Evolutionary conservation across 768 basidiomycete genomes (phyloP), one percentile per base, ranked within the genome.

Genomic region (Russula ochroleuca): DNA sequence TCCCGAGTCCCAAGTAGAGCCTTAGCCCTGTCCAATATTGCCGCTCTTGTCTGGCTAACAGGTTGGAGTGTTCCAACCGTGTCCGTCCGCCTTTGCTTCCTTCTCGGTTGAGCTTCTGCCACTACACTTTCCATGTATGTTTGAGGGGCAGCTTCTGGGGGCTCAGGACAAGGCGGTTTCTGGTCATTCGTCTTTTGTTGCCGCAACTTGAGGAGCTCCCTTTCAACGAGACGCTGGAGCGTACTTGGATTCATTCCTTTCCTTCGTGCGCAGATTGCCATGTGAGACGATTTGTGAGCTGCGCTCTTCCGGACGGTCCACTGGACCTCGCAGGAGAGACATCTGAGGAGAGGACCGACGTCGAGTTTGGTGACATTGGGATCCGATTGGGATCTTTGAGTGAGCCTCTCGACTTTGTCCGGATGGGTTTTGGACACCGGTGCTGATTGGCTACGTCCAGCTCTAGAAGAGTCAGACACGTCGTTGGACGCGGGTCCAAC

Each of bases 261-360:
- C 72, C 86, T 91, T 73, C 80, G 85, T 14, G 87, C 83, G 71
- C 92, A 94, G 7, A 78, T 75, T 54, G 78, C 78, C 45, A 94
- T 81, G 70, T 94, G 92, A 3, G 78, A 67, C 70, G 82, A 73
- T 72, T 94, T 94, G 69, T 86, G 83, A 19, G 73, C 66, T 13
- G 75, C 75, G 4, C 81, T 81, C 72, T 94, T 94, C 59, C 81
- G 79, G 14, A 82, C 75, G 4, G 88, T 92, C 91, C 91, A 93
- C 1, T 73, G 73, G 15, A 80, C 70, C 25, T 83, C 81, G 67
- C 90, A 92, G 41, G 80, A 78, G 49, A 90, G 77, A 68, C 90
- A 92, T 68, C 76, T 82, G 13, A 75, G 71, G 2, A 92, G 70
- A 28, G 71, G 79, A 2, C 71, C 70, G 5, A 90, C 70, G 28